phyloP scores from a whole-genome alignment of 352 stramenopile species.

The Phytophthora palmivora region DNA sequence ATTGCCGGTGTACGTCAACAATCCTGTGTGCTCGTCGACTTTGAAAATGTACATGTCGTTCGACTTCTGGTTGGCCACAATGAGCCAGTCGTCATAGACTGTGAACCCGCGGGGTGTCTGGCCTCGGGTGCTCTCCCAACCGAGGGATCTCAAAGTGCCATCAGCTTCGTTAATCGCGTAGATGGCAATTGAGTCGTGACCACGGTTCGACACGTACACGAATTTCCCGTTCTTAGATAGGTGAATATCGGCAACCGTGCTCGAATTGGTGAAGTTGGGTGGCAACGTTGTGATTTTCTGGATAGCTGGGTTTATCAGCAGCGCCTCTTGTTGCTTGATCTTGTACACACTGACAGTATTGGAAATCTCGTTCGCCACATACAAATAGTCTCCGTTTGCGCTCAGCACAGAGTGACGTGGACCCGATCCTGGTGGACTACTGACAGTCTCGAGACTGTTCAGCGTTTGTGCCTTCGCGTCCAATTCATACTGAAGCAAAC shows the following conservation, averaged over 20 bases:
- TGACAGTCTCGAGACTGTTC: constrained; percentile 21
- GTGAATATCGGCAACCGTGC: constrained; percentile 46
- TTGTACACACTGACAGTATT: constrained; percentile 60
- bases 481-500: constrained; percentile 51
- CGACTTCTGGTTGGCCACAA: constrained; percentile 62
- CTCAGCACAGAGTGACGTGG: constrained; percentile 62
- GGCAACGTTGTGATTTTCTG: constrained; percentile 60
- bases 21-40: constrained; percentile 39
- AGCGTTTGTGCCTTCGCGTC: constrained; percentile 37
- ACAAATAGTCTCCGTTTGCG: constrained; percentile 44
- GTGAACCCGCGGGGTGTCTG: constrained; percentile 47
- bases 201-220: constrained; percentile 63
- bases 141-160: constrained; percentile 37
- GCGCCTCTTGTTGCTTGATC: constrained; percentile 20
- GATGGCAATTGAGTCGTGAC: constrained; percentile 60
- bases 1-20: constrained; percentile 43
- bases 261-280: constrained; percentile 23
- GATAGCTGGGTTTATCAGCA: constrained; percentile 31
- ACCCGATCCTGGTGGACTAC: constrained; percentile 42
- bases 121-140: constrained; percentile 46
- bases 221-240: constrained; percentile 51
- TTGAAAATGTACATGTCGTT: constrained; percentile 55
- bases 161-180: constrained; percentile 37
- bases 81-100: constrained; percentile 47
- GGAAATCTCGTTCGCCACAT: constrained; percentile 58